Percentiles rank a stretch among this genome's conserved stretches.
These are phyloP conservation scores for Candida ovalis DNA, from an alignment of 805 yeast genomes.

Conservation along the genomic window DNA sequence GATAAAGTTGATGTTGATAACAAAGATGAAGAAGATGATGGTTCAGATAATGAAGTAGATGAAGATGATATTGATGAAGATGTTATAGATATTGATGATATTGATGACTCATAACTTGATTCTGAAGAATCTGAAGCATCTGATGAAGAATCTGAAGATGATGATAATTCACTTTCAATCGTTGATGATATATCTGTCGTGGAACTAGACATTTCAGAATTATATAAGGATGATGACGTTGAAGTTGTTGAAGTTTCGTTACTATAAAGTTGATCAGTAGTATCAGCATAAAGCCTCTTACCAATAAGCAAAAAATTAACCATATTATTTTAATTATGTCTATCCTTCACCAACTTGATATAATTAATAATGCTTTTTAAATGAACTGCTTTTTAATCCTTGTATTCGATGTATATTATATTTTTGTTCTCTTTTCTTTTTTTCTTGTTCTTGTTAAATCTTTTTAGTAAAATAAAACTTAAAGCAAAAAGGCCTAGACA, in stretches of 20 bases:
- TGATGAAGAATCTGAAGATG: background rate
- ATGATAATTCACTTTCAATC: background rate
- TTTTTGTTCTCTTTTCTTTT: too few relatives aligned
- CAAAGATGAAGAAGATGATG: background rate
- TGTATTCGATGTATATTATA: too few relatives aligned
- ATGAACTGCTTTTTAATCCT: too few relatives aligned
- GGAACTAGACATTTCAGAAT: background rate
- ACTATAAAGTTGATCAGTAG: conserved; percentile 6
- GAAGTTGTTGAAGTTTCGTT: conserved; percentile 8
- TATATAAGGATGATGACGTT: background rate
- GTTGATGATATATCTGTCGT: background rate
- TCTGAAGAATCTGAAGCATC: too few relatives aligned
- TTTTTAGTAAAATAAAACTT: too few relatives aligned
- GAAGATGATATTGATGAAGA: conserved; percentile 2
- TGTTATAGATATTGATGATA: background rate
- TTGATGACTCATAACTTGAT: too few relatives aligned
- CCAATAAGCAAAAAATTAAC: conserved; percentile 10
- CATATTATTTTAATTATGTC: conserved; percentile 1
- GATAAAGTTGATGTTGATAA: background rate
- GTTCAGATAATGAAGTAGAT: background rate
- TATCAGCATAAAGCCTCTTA: conserved; percentile 7
- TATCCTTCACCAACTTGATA: background rate
- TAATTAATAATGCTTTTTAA: too few relatives aligned
- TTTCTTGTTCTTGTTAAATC: too few relatives aligned
- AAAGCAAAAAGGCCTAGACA: too few relatives aligned